Evolutionary conservation across 495 filamentous ascomycete genomes (phyloP).

Genomic region (Talaromyces trachyspermus): DNA sequence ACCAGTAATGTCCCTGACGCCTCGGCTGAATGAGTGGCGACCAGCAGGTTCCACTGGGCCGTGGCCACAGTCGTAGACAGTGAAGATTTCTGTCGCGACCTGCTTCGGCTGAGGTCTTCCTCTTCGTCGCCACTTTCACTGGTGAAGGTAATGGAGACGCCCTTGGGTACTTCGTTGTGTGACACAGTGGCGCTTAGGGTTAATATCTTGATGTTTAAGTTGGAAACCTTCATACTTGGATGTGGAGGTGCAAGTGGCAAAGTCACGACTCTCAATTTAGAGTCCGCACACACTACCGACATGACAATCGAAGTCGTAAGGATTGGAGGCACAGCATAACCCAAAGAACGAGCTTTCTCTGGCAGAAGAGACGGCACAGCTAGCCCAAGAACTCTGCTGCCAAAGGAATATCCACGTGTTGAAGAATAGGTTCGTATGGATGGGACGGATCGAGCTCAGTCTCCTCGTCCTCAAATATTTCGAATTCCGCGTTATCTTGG

Average conservation of each 20-base stretch:
- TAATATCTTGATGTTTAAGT: constrained; percentile 56
- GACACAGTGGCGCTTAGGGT: constrained; percentile 42
- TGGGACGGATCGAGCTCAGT: constrained; percentile 50
- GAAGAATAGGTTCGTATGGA: constrained; percentile 49
- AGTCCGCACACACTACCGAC: constrained; percentile 62
- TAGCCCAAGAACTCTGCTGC: constrained; percentile 53
- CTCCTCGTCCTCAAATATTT: constrained; percentile 40
- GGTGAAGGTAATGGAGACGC: constrained; percentile 61
- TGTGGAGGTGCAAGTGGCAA: constrained; percentile 71
- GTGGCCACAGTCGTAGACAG: constrained; percentile 1
- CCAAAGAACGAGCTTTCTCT: constrained; percentile 32
- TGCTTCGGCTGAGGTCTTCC: constrained; percentile 21
- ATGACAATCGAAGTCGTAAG: constrained; percentile 62
- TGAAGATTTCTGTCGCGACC: constrained; percentile 11
- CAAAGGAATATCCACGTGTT: constrained; percentile 60
- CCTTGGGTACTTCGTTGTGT: constrained; percentile 54
- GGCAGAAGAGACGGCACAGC: constrained; percentile 51
- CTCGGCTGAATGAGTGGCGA: constrained; percentile 60
- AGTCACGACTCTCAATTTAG: constrained; percentile 58
- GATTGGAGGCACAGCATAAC: constrained; percentile 52
- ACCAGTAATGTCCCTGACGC: constrained; percentile 56
- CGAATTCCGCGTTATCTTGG: constrained; percentile 37
- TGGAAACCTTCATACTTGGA: constrained; percentile 32
- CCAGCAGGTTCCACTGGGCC: constrained; percentile 45
- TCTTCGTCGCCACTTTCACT: constrained; percentile 30